These are phyloP conservation scores for Thalassia testudinum DNA, from an alignment of 116 monocot genomes.

Conservation along the genomic window DNA sequence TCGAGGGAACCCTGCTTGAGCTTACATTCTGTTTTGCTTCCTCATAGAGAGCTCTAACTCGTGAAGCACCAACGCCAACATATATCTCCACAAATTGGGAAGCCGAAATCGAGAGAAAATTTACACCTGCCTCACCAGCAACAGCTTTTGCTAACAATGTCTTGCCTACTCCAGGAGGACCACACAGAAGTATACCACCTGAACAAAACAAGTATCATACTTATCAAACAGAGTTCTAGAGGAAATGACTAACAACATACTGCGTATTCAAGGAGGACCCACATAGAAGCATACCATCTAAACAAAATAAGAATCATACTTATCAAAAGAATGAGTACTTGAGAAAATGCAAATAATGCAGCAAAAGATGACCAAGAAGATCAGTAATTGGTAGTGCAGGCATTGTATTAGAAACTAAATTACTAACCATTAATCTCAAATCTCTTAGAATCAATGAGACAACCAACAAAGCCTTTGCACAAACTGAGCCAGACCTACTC, in stretches of 20 bases:
- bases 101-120: slow-evolving; percentile 91
- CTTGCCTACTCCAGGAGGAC: slow-evolving; percentile 93
- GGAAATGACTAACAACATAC: too few relatives aligned
- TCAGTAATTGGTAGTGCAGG: too few relatives aligned
- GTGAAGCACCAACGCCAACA: slow-evolving; percentile 94
- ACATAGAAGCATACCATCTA: too few relatives aligned
- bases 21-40: slow-evolving; percentile 91
- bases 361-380: too few relatives aligned
- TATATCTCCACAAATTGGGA: slow-evolving; percentile 97
- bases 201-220: slow-evolving; percentile 3
- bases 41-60: slow-evolving; percentile 83
- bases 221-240: not conserved
- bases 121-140: slow-evolving; percentile 89
- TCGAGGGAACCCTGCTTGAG: too few relatives aligned
- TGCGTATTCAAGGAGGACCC: too few relatives aligned
- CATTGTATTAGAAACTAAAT: too few relatives aligned
- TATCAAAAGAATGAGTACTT: too few relatives aligned
- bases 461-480: not conserved
- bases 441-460: too few relatives aligned
- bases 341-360: too few relatives aligned
- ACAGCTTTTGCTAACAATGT: slow-evolving; percentile 92
- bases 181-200: slow-evolving; percentile 95
- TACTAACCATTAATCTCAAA: too few relatives aligned
- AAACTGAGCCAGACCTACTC: not conserved
- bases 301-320: too few relatives aligned